Evolutionary conservation across 1,284 basidiomycete genomes (phyloP).

Genomic region (Coniferiporia sulphurascens): DNA sequence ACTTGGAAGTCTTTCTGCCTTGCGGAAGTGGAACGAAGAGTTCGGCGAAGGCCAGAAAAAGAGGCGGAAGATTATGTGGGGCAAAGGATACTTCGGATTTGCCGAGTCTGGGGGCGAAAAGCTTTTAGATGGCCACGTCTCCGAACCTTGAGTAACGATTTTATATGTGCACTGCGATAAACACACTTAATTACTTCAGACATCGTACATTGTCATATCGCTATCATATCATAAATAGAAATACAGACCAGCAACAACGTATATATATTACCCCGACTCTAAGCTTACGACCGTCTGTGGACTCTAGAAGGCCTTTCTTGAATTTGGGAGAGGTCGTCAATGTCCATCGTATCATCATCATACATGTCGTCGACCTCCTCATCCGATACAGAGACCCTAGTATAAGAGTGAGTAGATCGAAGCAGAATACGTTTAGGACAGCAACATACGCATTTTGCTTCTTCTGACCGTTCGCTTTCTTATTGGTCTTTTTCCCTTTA

Average conservation of each 20-base stretch:
- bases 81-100: constrained; percentile 72
- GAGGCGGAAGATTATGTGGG: constrained; percentile 63
- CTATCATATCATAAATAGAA: not conserved
- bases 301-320: constrained; percentile 19
- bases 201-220: not conserved
- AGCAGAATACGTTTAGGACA: not conserved
- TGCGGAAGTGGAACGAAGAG: constrained; percentile 89
- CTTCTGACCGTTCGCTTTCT: constrained; percentile 23
- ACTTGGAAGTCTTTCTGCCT: constrained; percentile 71
- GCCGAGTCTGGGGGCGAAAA: constrained; percentile 36
- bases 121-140: constrained; percentile 42
- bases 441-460: constrained; percentile 18
- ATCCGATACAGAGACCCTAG: constrained; percentile 15
- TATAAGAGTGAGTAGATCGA: not conserved
- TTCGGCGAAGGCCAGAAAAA: constrained; percentile 77
- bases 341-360: constrained; percentile 26
- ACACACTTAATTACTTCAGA: constrained; percentile 5
- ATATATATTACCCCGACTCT: not conserved
- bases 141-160: constrained; percentile 19
- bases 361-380: constrained; percentile 34
- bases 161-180: constrained; percentile 7
- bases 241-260: not conserved
- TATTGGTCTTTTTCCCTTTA: constrained; percentile 29
- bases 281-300: not conserved
- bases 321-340: constrained; percentile 23